A percentile compares a stretch with the other conserved stretches of the same genome.
These are phyloP conservation scores for Cutaneotrichosporon cyanovorans DNA, from an alignment of 1,284 basidiomycete genomes.

Conservation along the genomic window DNA sequence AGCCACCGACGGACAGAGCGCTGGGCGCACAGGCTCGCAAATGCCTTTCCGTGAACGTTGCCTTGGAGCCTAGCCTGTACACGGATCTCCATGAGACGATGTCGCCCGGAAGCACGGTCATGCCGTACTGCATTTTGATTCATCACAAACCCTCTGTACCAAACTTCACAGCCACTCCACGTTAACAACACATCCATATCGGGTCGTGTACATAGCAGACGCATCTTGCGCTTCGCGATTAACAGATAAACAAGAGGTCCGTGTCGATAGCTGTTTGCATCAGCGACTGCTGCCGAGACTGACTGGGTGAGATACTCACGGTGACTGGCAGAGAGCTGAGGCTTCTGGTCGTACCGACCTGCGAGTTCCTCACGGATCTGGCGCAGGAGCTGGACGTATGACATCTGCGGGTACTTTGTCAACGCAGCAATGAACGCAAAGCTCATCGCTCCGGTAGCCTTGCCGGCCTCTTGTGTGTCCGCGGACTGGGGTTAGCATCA, in stretches of 20 bases:
- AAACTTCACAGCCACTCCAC: no score
- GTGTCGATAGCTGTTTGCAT: constrained; percentile 28
- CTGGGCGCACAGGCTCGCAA: no score
- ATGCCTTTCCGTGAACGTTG: no score
- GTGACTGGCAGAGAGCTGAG: constrained; percentile 53
- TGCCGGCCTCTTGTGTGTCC: constrained; percentile 70
- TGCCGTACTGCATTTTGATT: no score
- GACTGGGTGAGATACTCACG: constrained; percentile 69
- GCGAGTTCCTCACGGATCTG: constrained; percentile 54
- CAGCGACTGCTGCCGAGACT: constrained; percentile 63
- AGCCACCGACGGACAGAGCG: no score
- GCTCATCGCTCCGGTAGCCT: constrained; percentile 77
- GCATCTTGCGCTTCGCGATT: no score
- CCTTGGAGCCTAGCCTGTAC: no score
- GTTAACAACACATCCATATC: no score
- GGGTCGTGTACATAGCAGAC: no score
- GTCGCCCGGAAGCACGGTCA: no score
- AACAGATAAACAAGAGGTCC: constrained; percentile 24
- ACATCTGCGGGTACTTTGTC: constrained; percentile 60
- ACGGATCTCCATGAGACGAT: no score
- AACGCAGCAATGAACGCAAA: constrained; percentile 60
- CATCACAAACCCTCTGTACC: no score
- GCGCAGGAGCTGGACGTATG: constrained; percentile 69
- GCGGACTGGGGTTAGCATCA: constrained; percentile 51
- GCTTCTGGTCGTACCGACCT: constrained; percentile 75